These are phyloP conservation scores for Umbelopsis sp. DNA, from an alignment of 192 early-diverging fungal species.

Conservation along the genomic window DNA sequence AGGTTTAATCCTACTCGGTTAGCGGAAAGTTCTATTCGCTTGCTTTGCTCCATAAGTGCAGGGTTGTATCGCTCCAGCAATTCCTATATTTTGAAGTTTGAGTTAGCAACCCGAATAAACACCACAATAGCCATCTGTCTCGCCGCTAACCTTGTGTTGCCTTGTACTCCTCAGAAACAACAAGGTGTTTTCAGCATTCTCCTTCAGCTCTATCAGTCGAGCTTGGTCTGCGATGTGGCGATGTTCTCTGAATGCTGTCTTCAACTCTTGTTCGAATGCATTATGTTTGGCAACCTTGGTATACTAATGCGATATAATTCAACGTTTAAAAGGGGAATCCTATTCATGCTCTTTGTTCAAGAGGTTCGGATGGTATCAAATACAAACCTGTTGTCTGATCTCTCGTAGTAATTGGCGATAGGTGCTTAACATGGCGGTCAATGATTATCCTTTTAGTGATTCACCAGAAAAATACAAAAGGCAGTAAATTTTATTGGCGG, in stretches of 20 bases:
- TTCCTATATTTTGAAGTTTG: slow-evolving; percentile 14
- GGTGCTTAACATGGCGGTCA: background rate
- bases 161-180: slow-evolving; percentile 31
- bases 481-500: no score
- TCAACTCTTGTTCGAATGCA: slow-evolving; percentile 30
- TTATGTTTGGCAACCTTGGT: slow-evolving; percentile 35
- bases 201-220: slow-evolving; percentile 18
- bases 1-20: slow-evolving; percentile 40
- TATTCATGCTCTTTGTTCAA: background rate
- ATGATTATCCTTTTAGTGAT: no score
- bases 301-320: slow-evolving; percentile 26
- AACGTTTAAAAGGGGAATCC: background rate
- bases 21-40: slow-evolving; percentile 36
- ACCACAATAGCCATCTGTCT: background rate
- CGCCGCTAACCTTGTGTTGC: slow-evolving; percentile 34
- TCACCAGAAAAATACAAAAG: no score
- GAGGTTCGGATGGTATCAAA: background rate
- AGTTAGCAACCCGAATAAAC: no score
- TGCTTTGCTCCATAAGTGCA: slow-evolving; percentile 41
- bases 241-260: slow-evolving; percentile 25
- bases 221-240: slow-evolving; percentile 23
- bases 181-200: slow-evolving; percentile 36
- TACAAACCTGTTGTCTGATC: slow-evolving; percentile 31
- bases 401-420: slow-evolving; percentile 40
- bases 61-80: slow-evolving; percentile 31